Conservation (phyloP, 441 rosid genomes). For the Erysimum pusillum region DNA sequence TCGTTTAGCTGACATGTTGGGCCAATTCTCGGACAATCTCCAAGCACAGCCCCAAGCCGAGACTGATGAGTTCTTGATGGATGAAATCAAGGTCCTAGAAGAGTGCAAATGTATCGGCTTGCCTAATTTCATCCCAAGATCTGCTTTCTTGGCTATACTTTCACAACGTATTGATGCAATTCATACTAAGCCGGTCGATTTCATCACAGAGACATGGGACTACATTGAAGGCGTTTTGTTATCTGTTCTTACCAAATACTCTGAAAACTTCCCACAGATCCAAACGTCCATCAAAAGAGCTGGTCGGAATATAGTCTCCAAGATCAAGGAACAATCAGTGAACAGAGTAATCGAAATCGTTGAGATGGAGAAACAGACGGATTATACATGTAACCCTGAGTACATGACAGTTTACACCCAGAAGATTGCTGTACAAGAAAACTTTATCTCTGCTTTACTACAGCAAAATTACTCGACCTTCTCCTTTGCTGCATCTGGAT, state of each 20-base stretch:
- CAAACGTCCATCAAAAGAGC: conserved; percentile 42
- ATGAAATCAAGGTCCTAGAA: conserved; percentile 21
- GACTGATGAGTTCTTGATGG: conserved; percentile 17
- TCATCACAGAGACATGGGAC: conserved; percentile 34
- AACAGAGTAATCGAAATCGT: conserved; percentile 39
- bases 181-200: background rate
- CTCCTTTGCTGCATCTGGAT: background rate
- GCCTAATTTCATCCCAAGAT: conserved; percentile 28
- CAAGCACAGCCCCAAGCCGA: background rate
- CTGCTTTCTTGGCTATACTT: background rate
- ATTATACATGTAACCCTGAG: conserved; percentile 57
- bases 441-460: conserved; percentile 1
- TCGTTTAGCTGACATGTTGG: conserved; percentile 33
- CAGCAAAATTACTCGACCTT: accelerated
- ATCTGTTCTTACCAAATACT: conserved; percentile 18
- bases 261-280: conserved; percentile 43
- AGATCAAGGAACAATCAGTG: conserved; percentile 39
- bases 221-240: conserved; percentile 9
- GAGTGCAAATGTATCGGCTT: conserved; percentile 10
- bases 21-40: conserved; percentile 3
- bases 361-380: conserved; percentile 51
- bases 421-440: conserved; percentile 23
- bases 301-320: conserved; percentile 19
- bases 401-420: conserved; percentile 41
- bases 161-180: conserved; percentile 15